Evolutionary conservation across 169 alveolate species (phyloP), one percentile per base, ranked within the genome.

Genomic region (Babesia caballi): DNA sequence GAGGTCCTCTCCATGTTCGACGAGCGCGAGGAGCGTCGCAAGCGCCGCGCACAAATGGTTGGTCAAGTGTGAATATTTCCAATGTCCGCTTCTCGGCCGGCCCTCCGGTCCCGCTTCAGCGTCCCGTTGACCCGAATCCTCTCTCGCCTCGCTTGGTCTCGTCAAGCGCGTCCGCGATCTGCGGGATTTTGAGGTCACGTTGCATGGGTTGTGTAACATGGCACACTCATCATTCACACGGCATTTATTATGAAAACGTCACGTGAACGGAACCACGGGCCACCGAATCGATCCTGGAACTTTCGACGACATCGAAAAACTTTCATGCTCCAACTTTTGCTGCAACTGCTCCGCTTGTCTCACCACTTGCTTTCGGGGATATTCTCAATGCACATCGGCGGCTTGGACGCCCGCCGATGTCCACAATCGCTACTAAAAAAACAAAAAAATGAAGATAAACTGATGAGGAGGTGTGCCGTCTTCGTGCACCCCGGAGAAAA

Each of bases 101-200:
- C 30, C 32, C 7, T n/a, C 27, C 9, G 2, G 44, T 5, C n/a
- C 25, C 25, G 3, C 2, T 25, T 54, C 35, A 78, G 5, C 83
- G 36, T 23, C 87, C 87, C 6, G 97, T 94, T 4, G 96, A 93
- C 19, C 97, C 97, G 60, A 93, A 93, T 14, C 96, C 97, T 38
- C 93, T 85, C 35, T 85, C 91, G 8, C 96, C 96, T n/a, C 97
- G 82, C 23, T 90, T 68, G 7, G 97, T 94, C 57, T 82, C 84
- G 83, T 92, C 94, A 25, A 94, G 77, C 49, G 83, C 89, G 12
- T 88, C 88, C 3, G 88, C 96, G 25, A 94, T 75, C 92, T 92
- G 83, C 36, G 66, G 0, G 14, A 21, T 2, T 15, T 5, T 59
- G 33, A 0, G 19, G 21, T 4, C 7, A 17, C n/a, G 14, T 38